phyloP scores from a whole-genome alignment of 1,284 basidiomycete species.

The Heterobasidion annosum region DNA sequence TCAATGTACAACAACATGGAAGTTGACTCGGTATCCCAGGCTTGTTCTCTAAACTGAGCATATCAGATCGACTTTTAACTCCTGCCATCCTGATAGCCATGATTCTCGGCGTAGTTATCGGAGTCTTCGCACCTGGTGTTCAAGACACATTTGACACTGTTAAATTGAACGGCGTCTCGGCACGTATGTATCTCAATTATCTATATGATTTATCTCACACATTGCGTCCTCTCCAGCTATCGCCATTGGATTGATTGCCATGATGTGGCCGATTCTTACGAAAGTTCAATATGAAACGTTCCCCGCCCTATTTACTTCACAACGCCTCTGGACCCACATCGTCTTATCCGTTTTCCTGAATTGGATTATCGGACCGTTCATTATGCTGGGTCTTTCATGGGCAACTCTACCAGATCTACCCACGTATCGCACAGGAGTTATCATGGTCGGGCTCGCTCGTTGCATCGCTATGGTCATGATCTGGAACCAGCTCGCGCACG shows the following conservation, averaged over 20 bases:
- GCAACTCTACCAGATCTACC: conserved; percentile 76
- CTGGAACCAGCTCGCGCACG: conserved; percentile 75
- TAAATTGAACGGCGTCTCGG: conserved; percentile 45
- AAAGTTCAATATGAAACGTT: conserved; percentile 77
- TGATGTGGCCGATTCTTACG: conserved; percentile 87
- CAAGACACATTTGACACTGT: conserved; percentile 44
- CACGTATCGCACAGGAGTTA: conserved; percentile 45
- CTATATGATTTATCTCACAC: conserved; percentile 8
- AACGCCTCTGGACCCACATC: conserved; percentile 64
- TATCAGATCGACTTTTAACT: conserved; percentile 65
- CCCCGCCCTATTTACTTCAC: conserved; percentile 45
- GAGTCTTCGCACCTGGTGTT: conserved; percentile 47
- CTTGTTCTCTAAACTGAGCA: conserved; percentile 19
- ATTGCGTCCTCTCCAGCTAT: conserved; percentile 41
- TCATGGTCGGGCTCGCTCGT: conserved; percentile 50
- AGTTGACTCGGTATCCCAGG: background rate
- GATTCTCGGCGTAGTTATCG: conserved; percentile 75
- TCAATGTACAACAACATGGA: background rate
- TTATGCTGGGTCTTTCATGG: conserved; percentile 84
- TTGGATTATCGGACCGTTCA: conserved; percentile 74
- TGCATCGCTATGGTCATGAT: conserved; percentile 81
- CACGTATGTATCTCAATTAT: conserved; percentile 35
- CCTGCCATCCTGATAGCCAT: conserved; percentile 69
- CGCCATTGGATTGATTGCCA: conserved; percentile 69
- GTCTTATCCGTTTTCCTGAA: conserved; percentile 67